Percentiles rank a stretch among this genome's conserved stretches.
phyloP scores from a whole-genome alignment of 2,329 filamentous ascomycete genomes.

The Corynespora cassiicola region DNA sequence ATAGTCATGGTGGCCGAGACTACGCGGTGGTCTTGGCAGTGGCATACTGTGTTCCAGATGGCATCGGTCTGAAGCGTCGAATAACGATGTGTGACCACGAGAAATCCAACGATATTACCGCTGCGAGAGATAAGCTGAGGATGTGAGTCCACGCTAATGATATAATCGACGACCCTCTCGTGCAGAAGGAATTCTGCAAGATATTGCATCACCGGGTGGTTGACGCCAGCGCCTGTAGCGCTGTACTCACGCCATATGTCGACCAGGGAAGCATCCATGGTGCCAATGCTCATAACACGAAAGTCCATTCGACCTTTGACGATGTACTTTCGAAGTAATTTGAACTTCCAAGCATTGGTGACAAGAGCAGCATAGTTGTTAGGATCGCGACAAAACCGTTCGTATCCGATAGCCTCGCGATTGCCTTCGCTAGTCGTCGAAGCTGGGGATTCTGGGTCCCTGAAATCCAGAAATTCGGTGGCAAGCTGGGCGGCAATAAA shows the following conservation, averaged over 20 bases:
- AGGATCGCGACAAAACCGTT: no score
- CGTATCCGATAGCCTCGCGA: no score
- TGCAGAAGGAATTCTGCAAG: slow-evolving; percentile 73
- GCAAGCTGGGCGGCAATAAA: slow-evolving; percentile 29
- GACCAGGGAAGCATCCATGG: slow-evolving; percentile 75
- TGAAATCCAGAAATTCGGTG: slow-evolving; percentile 29
- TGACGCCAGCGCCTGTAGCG: slow-evolving; percentile 35
- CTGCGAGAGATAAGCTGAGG: slow-evolving; percentile 85
- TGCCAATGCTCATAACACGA: slow-evolving; percentile 77
- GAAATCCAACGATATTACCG: slow-evolving; percentile 84
- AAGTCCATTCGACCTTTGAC: slow-evolving; percentile 89
- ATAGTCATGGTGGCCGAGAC: slow-evolving; percentile 79
- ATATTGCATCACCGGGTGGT: slow-evolving; percentile 67
- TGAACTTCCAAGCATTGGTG: slow-evolving; percentile 72
- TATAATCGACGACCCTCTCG: slow-evolving; percentile 80
- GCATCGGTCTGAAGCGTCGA: slow-evolving; percentile 74
- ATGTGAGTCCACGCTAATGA: slow-evolving; percentile 89
- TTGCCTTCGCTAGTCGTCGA: slow-evolving; percentile 4
- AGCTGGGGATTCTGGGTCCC: slow-evolving; percentile 30
- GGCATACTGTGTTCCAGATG: slow-evolving; percentile 83
- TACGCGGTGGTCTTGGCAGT: slow-evolving; percentile 84
- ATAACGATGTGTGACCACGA: slow-evolving; percentile 80
- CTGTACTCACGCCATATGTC: slow-evolving; percentile 62
- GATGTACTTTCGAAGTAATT: slow-evolving; percentile 73
- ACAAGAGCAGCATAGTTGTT: slow-evolving; percentile 59